Evolutionary conservation across 2,329 filamentous ascomycete genomes (phyloP), one percentile per base, ranked within the genome.

Genomic region (Cytospora leucostoma): DNA sequence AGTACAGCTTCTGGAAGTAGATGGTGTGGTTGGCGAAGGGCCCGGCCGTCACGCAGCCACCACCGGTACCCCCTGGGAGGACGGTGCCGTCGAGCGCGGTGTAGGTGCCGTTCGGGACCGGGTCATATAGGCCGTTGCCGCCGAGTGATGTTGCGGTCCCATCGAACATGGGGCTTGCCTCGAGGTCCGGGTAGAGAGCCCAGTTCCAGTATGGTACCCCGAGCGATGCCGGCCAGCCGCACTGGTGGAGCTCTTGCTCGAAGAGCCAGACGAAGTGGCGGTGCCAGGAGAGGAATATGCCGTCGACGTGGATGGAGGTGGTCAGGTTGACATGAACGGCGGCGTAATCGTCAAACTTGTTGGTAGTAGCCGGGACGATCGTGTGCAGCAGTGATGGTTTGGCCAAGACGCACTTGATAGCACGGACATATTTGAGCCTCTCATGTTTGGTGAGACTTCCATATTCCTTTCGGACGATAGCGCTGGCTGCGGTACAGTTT

Each of bases 41-140:
- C 0, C 81, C 81, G 7, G 71, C 72, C 6, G 71, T 74, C 1
- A 85, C 74, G 68, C 83, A 85, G 11, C 83, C 83, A 47, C 83
- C 83, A 27, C 83, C 83, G 0, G 57, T 37, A 2, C 75, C 75
- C 17, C 78, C 82, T 0, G 80, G 68, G 33, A 73, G 71, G 21
- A 37, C 38, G n/a, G 15, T 37, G 19, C 44, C 47, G 11, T 35
- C 57, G 73, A 68, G 8, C 72, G 72, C 40, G 71, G n/a, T 52
- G 38, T 66, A 67, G 44, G 37, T 58, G 0, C 68, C 67, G 2
- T 72, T 65, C 1, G 63, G 67, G 27, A 27, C 27, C 2, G 68
- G 61, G 38, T 47, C 47, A 19, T 64, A 62, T 4, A 49, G 56
- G 8, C 80, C 80, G 51, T 81, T 77, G 3, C 80, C 79, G 15